Evolutionary conservation across 176 grass and related monocot genomes (phyloP).

Genomic region (Lolium perenne): DNA sequence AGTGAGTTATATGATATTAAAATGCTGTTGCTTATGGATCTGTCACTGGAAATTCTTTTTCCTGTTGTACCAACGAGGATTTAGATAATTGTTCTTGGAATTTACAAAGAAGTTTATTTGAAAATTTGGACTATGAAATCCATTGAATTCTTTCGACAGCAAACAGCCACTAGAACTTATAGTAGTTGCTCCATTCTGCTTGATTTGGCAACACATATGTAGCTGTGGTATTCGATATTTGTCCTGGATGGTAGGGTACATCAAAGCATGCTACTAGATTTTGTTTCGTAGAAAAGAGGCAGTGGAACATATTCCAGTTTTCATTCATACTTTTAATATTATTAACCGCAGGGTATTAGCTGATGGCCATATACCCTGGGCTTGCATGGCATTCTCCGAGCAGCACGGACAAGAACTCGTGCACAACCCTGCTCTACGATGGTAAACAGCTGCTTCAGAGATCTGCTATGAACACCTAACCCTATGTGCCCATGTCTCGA

Average conservation of each 20-base stretch:
- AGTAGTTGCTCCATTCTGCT: background rate
- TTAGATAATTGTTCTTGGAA: background rate
- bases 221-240: background rate
- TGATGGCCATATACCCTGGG: constrained; percentile 75
- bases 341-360: constrained; percentile 59
- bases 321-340: constrained; percentile 10
- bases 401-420: constrained; percentile 66
- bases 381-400: constrained; percentile 70
- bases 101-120: background rate
- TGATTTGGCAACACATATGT: background rate
- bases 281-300: background rate
- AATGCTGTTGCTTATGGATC: background rate
- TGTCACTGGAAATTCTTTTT: background rate
- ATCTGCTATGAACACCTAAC: background rate
- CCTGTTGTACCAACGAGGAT: background rate
- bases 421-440: constrained; percentile 49
- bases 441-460: constrained; percentile 41
- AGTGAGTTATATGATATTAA: background rate
- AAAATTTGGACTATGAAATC: constrained; percentile 11
- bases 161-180: background rate
- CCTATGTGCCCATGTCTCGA: background rate
- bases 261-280: background rate
- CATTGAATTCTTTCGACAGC: background rate
- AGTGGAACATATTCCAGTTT: background rate
- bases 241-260: background rate